A percentile compares a stretch with the other conserved stretches of the same genome.
phyloP scores from a whole-genome alignment of 108 stramenopile genomes.

The Skeletonema menzelii region DNA sequence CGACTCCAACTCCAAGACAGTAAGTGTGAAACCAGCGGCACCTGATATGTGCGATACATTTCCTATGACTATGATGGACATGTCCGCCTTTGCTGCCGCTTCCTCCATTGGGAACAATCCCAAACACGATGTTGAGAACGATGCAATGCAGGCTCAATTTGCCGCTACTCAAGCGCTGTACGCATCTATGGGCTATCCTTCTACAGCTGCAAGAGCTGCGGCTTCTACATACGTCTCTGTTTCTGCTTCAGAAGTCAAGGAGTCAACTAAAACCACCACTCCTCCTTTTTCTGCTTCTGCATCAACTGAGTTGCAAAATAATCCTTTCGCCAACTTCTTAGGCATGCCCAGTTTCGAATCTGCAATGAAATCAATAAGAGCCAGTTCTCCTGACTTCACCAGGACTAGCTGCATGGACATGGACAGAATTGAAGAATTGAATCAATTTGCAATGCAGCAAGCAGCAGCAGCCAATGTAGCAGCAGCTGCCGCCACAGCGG shows the following conservation, averaged over 20 bases:
- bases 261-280: neutral
- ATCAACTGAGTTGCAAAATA: neutral
- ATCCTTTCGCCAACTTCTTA: neutral
- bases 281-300: no score
- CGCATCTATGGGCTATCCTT: conserved; percentile 29
- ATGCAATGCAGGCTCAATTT: conserved; percentile 24
- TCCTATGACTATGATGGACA: neutral
- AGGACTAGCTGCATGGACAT: neutral
- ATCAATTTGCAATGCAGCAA: conserved; percentile 32
- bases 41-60: neutral
- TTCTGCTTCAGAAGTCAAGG: neutral
- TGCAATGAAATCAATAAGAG: neutral
- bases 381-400: neutral
- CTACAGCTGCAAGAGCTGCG: conserved; percentile 30
- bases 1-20: conserved; percentile 4
- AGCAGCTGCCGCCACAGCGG: conserved; percentile 13
- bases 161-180: conserved; percentile 39
- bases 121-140: conserved; percentile 1
- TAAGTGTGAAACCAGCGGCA: neutral
- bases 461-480: conserved; percentile 31
- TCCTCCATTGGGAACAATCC: neutral
- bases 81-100: neutral
- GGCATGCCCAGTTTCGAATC: neutral
- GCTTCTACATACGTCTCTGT: conserved; percentile 19
- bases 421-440: conserved; percentile 22